Conservation (phyloP, 2,329 filamentous ascomycete genomes). For the Cercospora nicotianae region DNA sequence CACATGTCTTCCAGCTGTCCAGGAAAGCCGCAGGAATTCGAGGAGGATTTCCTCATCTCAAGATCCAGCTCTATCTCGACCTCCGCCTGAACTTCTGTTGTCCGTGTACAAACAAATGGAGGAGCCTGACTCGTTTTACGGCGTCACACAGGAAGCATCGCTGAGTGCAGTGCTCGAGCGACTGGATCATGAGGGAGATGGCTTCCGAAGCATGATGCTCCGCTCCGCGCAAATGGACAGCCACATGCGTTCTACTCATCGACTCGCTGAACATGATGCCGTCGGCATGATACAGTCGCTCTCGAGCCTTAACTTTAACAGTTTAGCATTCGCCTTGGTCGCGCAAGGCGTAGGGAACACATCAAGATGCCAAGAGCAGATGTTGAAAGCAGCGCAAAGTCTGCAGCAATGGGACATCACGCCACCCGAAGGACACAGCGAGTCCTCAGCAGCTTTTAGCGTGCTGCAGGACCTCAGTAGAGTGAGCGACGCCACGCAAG, state of each 20-base stretch:
- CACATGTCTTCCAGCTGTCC: constrained; percentile 15
- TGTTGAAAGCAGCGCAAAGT: constrained; percentile 54
- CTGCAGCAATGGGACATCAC: constrained; percentile 92
- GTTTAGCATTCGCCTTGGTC: constrained; percentile 77
- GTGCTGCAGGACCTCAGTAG: constrained; percentile 69
- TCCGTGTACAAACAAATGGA: constrained; percentile 88
- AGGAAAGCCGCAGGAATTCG: constrained; percentile 27
- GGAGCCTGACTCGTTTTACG: constrained; percentile 95
- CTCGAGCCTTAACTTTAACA: constrained; percentile 77
- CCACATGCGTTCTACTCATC: constrained; percentile 65
- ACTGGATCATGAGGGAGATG: constrained; percentile 86
- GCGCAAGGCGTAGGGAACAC: constrained; percentile 63
- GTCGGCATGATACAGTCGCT: constrained; percentile 74
- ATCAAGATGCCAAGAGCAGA: constrained; percentile 37
- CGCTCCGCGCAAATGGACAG: constrained; percentile 89
- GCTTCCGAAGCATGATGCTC: constrained; percentile 83
- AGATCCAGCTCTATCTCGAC: constrained; percentile 14
- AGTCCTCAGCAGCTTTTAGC: constrained; percentile 64
- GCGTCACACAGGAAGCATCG: constrained; percentile 74
- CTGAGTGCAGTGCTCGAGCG: constrained; percentile 75
- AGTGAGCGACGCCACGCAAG: constrained; percentile 16
- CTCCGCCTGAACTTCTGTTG: constrained; percentile 68
- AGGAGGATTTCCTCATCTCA: constrained; percentile 30
- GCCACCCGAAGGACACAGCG: constrained; percentile 57
- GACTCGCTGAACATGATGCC: constrained; percentile 59